Base-by-base conservation (phyloP, 495 filamentous ascomycete genomes). In the Penicillium maclennaniae region DNA sequence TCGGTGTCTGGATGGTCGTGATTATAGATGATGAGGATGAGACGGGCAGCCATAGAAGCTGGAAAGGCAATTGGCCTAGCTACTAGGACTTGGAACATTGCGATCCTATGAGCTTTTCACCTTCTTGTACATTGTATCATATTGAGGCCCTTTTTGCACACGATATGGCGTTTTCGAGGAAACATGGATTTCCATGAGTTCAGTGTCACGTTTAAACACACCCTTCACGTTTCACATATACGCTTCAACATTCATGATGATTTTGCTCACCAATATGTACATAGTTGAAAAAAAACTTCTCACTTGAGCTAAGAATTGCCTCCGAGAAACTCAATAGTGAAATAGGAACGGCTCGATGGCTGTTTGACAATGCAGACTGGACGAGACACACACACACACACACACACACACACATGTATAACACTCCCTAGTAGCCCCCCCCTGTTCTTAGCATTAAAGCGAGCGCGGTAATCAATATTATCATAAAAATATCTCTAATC, bases 1-100 rank as follows among this genome's bases (percentile, higher is more conserved):
- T 83, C 6, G 82, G 82, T 20, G 83, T 84, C 1, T 85, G 81
- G 81, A 83, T 84, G 80, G 70, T 84, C 4, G 76, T 85, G 4
- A 70, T 85, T 44, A 79, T 85, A 10, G 72, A 78, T 49, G 73
- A 74, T 47, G 69, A 77, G 3, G 65, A 70, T 41, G 63, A 65
- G 28, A 5, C 23, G 23, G 23, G 23, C 5, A 23, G 23, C 23
- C 20, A 50, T 48, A 40, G 55, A n/a, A 27, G 31, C 20, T 61
- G 51, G 55, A 45, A 38, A 39, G 52, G 53, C 6, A 55, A 51
- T 20, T 54, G 47, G 44, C 47, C 58, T n/a, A 26, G 36, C 6
- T 12, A 43, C 21, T 54, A 31, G 34, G 10, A 5, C 27, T 31
- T 31, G 7, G 5, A 5, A 23, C 23, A 23, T 23, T 5, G 23